Percentiles rank a stretch among this genome's conserved stretches.
These are phyloP conservation scores for Pisolithus orientalis DNA, from an alignment of 768 basidiomycete species.

Conservation along the genomic window DNA sequence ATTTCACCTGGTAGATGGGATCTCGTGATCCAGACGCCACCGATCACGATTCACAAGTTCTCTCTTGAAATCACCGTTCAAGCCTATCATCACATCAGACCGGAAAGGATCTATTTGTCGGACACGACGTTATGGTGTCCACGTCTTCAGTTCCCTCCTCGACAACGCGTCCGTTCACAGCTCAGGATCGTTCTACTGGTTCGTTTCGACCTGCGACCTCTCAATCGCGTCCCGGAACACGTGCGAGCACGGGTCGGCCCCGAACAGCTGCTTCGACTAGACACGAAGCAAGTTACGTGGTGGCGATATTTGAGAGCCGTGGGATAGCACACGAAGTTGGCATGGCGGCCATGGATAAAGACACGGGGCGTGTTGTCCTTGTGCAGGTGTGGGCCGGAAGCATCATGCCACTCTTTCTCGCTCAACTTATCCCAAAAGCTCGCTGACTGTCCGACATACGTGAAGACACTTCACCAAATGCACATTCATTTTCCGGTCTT, in stretches of 20 bases:
- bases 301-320: conserved; percentile 71
- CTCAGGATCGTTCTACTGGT: conserved; percentile 10
- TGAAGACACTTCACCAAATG: conserved; percentile 84
- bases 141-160: conserved; percentile 3
- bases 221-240: conserved; percentile 44
- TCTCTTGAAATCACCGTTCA: no score
- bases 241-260: conserved; percentile 43
- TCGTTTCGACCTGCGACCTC: conserved; percentile 45
- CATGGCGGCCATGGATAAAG: conserved; percentile 77
- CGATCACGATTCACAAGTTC: no score
- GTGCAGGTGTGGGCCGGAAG: conserved; percentile 54
- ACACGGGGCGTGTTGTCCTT: conserved; percentile 68
- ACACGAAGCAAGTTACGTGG: conserved; percentile 55
- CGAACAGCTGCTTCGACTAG: conserved; percentile 56
- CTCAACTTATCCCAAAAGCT: conserved; percentile 38
- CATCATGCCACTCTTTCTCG: not conserved
- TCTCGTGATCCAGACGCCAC: no score
- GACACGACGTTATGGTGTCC: not conserved
- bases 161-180: conserved; percentile 9
- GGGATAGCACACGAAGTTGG: conserved; percentile 82
- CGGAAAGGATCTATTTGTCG: no score
- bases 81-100: no score
- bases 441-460: conserved; percentile 82
- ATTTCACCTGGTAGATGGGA: no score
- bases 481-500: conserved; percentile 65